Base-by-base conservation (phyloP, 257 asterid genomes). In the Schizonepeta tenuifolia region DNA sequence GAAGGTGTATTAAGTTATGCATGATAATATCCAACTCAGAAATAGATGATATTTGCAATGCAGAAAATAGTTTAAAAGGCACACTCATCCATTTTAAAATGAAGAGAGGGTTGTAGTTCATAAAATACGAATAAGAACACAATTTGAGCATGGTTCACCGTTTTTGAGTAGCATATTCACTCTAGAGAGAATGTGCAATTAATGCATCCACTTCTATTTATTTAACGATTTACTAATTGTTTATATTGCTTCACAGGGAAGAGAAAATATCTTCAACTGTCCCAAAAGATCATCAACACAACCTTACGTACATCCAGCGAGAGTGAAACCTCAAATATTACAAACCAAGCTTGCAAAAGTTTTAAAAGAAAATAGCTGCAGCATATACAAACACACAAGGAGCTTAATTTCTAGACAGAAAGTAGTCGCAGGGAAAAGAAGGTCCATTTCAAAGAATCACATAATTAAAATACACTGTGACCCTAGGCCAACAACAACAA, bases 281-380 rank as follows among this genome's bases (percentile, higher is more conserved):
- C 41, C 65, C 17, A 38, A 7, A 5, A 38, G 58, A 17, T 46
- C 51, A 59, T 24, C 51, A 17, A 3, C 49, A 36, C 47, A 20
- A 38, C 35, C 28, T 9, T 26, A 51, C 21, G 53, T 55, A 26
- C 67, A 64, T 14, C 21, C 26, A 63, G 35, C 26, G 1, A 24
- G 26, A 41, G 46, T 49, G 64, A 24, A 35, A 15, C 40, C 38
- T 22, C 21, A 43, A 41, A 18, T n/a, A 43, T 66, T 43, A 62
- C 35, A 76, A 58, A 65, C 57, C 59, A 60, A 12, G 49, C 17
- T 18, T n/a, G 28, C 54, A 41, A 8, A 43, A 18, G 13, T 53
- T 64, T 38, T 33, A 65, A 35, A 57, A 56, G 28, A 51, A 59
- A 18, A 18, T 56, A 26, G n/a, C n/a, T 2, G 13, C 55, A 17